Evolutionary conservation across 2,329 filamentous ascomycete genomes (phyloP).

Genomic region (Gaeumannomyces tritici): DNA sequence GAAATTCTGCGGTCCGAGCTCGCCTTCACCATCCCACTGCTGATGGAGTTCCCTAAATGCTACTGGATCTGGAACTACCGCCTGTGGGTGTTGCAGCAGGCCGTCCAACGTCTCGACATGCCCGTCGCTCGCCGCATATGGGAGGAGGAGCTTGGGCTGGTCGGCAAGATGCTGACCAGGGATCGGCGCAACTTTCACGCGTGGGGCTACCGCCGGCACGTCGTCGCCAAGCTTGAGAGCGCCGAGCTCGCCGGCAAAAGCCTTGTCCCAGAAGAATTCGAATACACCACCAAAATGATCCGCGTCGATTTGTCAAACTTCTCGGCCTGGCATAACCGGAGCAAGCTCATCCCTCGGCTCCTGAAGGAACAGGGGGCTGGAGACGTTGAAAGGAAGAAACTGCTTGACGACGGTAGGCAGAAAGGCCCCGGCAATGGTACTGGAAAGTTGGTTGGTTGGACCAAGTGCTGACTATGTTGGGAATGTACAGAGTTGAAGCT

Average conservation of each 20-base stretch:
- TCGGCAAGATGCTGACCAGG: slow-evolving; percentile 76
- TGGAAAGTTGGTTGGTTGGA: background rate
- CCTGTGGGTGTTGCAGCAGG: slow-evolving; percentile 70
- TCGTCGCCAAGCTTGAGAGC: slow-evolving; percentile 68
- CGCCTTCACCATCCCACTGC: slow-evolving; percentile 70
- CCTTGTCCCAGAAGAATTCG: slow-evolving; percentile 73
- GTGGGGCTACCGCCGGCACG: slow-evolving; percentile 80
- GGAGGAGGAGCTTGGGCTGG: slow-evolving; percentile 73
- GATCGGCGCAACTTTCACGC: slow-evolving; percentile 94
- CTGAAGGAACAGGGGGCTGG: slow-evolving; percentile 61
- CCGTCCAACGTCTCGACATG: slow-evolving; percentile 51
- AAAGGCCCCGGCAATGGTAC: too few species aligned
- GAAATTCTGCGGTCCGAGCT: slow-evolving; percentile 64
- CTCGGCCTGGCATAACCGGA: slow-evolving; percentile 90
- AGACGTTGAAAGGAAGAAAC: slow-evolving; percentile 49
- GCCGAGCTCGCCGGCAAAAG: slow-evolving; percentile 34
- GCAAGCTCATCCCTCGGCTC: slow-evolving; percentile 69
- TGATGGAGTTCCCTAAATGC: slow-evolving; percentile 85
- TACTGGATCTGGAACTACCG: slow-evolving; percentile 99
- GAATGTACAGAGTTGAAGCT: slow-evolving; percentile 54
- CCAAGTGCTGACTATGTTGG: background rate
- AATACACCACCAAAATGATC: slow-evolving; percentile 87
- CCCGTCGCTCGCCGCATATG: slow-evolving; percentile 57
- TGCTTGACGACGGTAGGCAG: slow-evolving; percentile 59
- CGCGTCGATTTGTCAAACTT: slow-evolving; percentile 83